A percentile compares a stretch with the other conserved stretches of the same genome.
These are phyloP conservation scores for Diaporthe citriasiana DNA, from an alignment of 2,329 filamentous ascomycete species.

Conservation along the genomic window DNA sequence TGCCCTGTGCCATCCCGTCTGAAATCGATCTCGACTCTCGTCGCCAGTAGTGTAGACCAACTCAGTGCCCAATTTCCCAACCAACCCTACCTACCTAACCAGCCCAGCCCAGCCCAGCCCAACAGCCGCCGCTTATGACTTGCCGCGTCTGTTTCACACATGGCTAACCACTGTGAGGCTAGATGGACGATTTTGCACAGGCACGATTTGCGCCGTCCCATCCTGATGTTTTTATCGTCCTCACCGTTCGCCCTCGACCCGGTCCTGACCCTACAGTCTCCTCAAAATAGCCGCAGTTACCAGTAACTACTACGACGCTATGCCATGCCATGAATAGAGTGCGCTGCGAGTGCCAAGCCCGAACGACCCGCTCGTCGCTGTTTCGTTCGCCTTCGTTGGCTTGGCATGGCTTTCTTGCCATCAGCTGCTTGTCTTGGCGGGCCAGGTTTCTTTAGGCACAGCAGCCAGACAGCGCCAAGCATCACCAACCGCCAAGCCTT, in stretches of 20 bases:
- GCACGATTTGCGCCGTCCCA: not conserved
- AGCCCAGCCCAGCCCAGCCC: not conserved
- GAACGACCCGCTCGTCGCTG: constrained; percentile 30
- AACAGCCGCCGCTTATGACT: constrained; percentile 31
- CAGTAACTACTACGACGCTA: not conserved
- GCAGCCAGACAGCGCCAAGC: constrained; percentile 12
- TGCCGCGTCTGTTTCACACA: constrained; percentile 33
- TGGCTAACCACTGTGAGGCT: constrained; percentile 25
- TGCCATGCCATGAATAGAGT: constrained; percentile 25
- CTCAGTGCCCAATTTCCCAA: constrained; percentile 25
- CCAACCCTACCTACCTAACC: constrained; percentile 1
- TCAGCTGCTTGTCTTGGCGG: constrained; percentile 32
- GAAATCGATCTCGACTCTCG: constrained; percentile 19
- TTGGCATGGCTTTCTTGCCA: constrained; percentile 26
- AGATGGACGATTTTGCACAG: constrained; percentile 2
- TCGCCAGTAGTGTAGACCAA: constrained; percentile 16
- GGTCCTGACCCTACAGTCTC: not conserved
- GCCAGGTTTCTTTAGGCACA: not conserved
- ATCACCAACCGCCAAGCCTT: constrained; percentile 33
- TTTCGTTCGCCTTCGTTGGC: constrained; percentile 24
- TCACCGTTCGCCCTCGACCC: constrained; percentile 9
- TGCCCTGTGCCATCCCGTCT: constrained; percentile 29
- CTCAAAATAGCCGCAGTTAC: constrained; percentile 25
- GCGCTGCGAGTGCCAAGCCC: constrained; percentile 32
- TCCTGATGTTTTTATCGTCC: constrained; percentile 24